A percentile compares a stretch with the other conserved stretches of the same genome.
phyloP scores from a whole-genome alignment of 805 yeast genomes.

The Candida verbasci region DNA sequence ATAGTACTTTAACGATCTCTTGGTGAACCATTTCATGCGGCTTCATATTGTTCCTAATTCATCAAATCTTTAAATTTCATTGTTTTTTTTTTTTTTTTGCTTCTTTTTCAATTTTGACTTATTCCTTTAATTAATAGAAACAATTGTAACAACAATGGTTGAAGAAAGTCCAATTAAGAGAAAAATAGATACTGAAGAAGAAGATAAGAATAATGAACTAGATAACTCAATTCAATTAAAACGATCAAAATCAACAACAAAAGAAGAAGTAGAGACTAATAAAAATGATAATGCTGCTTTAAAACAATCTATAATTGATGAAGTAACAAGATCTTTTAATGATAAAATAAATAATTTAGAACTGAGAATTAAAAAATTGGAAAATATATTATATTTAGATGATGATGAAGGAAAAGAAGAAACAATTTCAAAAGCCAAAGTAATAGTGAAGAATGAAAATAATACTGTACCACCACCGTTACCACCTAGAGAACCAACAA shows the following conservation, averaged over 20 bases:
- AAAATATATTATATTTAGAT: constrained; percentile 1
- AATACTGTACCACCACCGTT: constrained; percentile 8
- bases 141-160: constrained; percentile 7
- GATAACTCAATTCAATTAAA: constrained; percentile 1
- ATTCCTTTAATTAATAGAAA: not conserved
- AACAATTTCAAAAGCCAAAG: not conserved
- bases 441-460: not conserved
- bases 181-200: constrained; percentile 13
- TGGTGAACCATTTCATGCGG: too few species aligned
- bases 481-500: constrained; percentile 8
- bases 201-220: not conserved
- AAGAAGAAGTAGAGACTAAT: constrained; percentile 13
- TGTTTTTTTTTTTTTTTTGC: not conserved
- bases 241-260: constrained; percentile 11
- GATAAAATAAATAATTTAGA: constrained; percentile 7
- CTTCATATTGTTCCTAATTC: too few species aligned
- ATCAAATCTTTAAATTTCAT: too few species aligned
- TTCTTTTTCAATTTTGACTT: not conserved
- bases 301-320: constrained; percentile 29
- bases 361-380: constrained; percentile 7
- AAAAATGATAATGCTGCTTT: constrained; percentile 5
- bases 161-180: constrained; percentile 16
- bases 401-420: not conserved
- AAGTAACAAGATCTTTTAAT: constrained; percentile 21
- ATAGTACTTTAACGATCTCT: too few species aligned